Evolutionary conservation across 305 asterid genomes (phyloP).

Genomic region (Fraxinus baroniana): DNA sequence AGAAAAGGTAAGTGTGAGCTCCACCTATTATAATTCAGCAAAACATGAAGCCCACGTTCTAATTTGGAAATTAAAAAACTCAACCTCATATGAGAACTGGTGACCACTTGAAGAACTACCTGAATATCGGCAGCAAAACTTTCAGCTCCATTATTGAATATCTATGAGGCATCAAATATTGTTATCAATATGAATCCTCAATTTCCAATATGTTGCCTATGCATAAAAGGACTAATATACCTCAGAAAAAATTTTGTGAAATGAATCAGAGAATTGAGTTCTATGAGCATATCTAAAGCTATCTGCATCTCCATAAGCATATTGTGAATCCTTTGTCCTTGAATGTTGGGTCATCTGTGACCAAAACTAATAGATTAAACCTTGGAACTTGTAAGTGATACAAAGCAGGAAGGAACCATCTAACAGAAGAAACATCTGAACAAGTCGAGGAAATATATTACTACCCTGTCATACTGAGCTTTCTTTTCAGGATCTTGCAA

Average conservation of each 20-base stretch:
- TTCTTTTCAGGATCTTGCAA: conserved; percentile 78
- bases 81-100: conserved; percentile 24
- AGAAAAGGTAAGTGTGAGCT: conserved; percentile 69
- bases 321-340: conserved; percentile 36
- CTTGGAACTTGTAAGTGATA: conserved; percentile 9
- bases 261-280: conserved; percentile 73
- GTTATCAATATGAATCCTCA: conserved; percentile 16
- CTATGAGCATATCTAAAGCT: conserved; percentile 44
- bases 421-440: conserved; percentile 8
- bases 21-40: conserved; percentile 52
- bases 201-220: conserved; percentile 8
- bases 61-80: conserved; percentile 22
- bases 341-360: conserved; percentile 52
- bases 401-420: background rate
- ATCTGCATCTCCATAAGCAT: conserved; percentile 38
- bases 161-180: conserved; percentile 41
- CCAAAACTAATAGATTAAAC: conserved; percentile 17
- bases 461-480: conserved; percentile 73
- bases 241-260: conserved; percentile 81
- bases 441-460: conserved; percentile 11
- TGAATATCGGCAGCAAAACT: conserved; percentile 57
- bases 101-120: conserved; percentile 37
- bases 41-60: conserved; percentile 13
- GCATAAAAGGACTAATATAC: conserved; percentile 35
- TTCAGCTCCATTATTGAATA: conserved; percentile 66